A percentile compares a stretch with the other conserved stretches of the same genome.
Conservation (phyloP, 495 filamentous ascomycete genomes). For the Podospora anserina region DNA sequence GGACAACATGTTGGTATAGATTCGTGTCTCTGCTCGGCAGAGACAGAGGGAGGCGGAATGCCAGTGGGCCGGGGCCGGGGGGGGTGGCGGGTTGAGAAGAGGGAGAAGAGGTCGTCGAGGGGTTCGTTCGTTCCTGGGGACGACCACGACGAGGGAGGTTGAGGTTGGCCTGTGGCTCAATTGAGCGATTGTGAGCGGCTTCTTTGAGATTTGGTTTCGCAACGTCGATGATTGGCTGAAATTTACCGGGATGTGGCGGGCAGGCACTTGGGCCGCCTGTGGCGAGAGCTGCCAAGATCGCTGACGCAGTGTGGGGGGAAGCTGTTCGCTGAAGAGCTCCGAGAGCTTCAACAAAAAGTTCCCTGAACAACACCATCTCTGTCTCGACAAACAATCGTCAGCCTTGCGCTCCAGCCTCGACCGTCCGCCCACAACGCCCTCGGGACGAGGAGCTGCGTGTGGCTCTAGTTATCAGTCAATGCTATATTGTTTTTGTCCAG, state of each 20-base stretch:
- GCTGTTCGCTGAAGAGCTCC: not conserved
- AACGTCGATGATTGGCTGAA: conserved; percentile 29
- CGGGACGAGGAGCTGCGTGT: not conserved
- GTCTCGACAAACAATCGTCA: not conserved
- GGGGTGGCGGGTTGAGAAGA: conserved; percentile 8
- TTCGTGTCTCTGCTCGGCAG: conserved; percentile 41
- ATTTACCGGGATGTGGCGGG: conserved; percentile 16
- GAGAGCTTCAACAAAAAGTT: not conserved
- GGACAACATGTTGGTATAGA: conserved; percentile 42
- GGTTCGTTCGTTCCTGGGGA: not conserved
- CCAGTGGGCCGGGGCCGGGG: conserved; percentile 36
- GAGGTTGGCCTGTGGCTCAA: conserved; percentile 18
- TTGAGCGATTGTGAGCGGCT: conserved; percentile 26
- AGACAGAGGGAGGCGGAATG: conserved; percentile 36
- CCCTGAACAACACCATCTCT: not conserved
- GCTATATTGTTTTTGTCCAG: not conserved
- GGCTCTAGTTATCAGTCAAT: not conserved
- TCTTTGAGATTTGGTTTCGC: conserved; percentile 31
- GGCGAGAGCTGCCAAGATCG: conserved; percentile 9
- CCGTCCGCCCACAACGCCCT: not conserved
- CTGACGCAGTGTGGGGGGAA: conserved; percentile 12
- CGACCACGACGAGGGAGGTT: conserved; percentile 5
- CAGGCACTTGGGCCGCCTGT: conserved; percentile 4
- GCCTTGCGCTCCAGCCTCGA: not conserved
- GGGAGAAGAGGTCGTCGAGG: not conserved